Conservation (phyloP, 805 yeast species). For the Saccharomycopsis capsularis region DNA sequence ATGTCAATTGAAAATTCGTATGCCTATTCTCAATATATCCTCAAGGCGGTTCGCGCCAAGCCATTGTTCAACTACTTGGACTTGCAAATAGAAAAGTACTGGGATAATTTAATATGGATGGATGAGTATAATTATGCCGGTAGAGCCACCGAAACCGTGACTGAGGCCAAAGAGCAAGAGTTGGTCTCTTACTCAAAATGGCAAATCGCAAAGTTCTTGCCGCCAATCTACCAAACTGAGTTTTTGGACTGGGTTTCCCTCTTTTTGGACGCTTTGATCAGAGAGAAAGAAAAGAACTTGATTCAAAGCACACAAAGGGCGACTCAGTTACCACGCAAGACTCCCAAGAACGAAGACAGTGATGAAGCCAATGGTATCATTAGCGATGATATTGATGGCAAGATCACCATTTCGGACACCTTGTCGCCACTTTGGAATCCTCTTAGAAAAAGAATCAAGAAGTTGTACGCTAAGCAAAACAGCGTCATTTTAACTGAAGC, state of each 20-base stretch:
- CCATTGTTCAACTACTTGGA: conserved; percentile 82
- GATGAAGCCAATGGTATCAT: not conserved
- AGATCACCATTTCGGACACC: conserved; percentile 32
- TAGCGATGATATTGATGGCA: conserved; percentile 20
- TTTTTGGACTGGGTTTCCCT: conserved; percentile 83
- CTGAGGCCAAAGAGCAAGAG: conserved; percentile 33
- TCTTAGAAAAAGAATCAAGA: conserved; percentile 56
- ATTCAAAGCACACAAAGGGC: conserved; percentile 44
- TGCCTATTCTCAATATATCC: conserved; percentile 81
- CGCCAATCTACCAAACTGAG: conserved; percentile 68
- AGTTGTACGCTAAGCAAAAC: conserved; percentile 59
- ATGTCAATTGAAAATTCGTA: conserved; percentile 77
- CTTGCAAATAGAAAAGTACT: conserved; percentile 62
- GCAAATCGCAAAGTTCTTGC: conserved; percentile 73
- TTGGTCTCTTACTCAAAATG: conserved; percentile 46
- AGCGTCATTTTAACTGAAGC: conserved; percentile 66
- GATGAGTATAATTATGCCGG: conserved; percentile 87
- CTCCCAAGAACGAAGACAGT: too few relatives aligned
- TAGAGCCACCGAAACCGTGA: conserved; percentile 36
- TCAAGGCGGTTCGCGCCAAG: conserved; percentile 69
- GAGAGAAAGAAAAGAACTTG: conserved; percentile 37
- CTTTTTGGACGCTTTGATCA: conserved; percentile 62
- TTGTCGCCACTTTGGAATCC: conserved; percentile 53
- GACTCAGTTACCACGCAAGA: conserved; percentile 46
- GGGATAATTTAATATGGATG: conserved; percentile 97